Evolutionary conservation across 768 basidiomycete species (phyloP), one percentile per base, ranked within the genome.

Genomic region (Coprinellus aureogranulatus): DNA sequence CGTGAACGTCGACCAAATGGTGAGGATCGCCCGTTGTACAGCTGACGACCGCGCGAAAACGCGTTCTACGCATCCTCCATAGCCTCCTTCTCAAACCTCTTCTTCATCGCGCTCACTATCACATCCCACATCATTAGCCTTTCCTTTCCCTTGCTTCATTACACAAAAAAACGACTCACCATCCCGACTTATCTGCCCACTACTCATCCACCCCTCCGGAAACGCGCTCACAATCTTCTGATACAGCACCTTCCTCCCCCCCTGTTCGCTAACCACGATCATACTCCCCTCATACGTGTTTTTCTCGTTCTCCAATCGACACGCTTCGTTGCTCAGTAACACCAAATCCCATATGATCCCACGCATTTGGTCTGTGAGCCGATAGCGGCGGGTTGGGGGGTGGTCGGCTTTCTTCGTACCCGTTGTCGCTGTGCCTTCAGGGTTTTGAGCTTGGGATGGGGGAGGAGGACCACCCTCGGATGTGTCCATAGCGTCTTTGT

Each of bases 161-260:
- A n/a, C n/a, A 52, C 27, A 10, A 27, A 2, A 22, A 26, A 2
- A 26, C 10, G 31, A 70, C 86, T 34, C 51, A 92, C 90, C 89
- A 78, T 94, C 92, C 65, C 92, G 80, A 31, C 90, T 92, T 59
- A 94, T 90, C 69, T 91, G 89, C 2, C 90, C 89, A 2, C 89
- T 90, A 27, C 86, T 85, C 75, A 93, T 84, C 92, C 92, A 94
- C 12, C 89, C 89, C 0, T 86, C 77, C 0, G 91, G 92, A 70
- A 90, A 94, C 1, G 84, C 84, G n/a, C 79, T 81, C 0, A 92
- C 87, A 57, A 94, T 91, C 85, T 87, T 89, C 68, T 92, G 87
- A 72, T 94, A 95, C 8, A 94, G 70, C 5, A 77, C 74, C 76
- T 94, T 95, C 52, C 92, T 77, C 62, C 86, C 71, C 1, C 88